A percentile compares a stretch with the other conserved stretches of the same genome.
Evolutionary conservation across 352 stramenopile species (phyloP).

Genomic region (Pythium inflatum): DNA sequence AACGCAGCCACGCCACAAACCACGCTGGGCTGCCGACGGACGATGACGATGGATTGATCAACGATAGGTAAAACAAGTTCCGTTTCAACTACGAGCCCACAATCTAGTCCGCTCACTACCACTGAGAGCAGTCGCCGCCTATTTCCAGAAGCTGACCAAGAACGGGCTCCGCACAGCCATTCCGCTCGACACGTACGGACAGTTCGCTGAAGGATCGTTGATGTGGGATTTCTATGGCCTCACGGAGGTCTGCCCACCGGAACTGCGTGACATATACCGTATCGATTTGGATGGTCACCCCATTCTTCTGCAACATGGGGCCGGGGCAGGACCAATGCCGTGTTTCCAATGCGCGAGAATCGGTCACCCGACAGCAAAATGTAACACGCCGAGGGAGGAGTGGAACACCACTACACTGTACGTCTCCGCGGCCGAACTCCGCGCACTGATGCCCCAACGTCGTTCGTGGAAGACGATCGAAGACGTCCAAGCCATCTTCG

Average conservation of each 20-base stretch:
- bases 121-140: background rate
- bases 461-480: background rate
- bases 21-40: background rate
- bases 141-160: background rate
- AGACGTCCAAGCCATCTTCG: background rate
- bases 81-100: no score
- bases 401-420: constrained; percentile 4
- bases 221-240: constrained; percentile 15
- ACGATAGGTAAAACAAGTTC: constrained; percentile 22
- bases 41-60: background rate
- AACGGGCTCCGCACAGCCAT: constrained; percentile 1
- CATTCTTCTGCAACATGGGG: constrained; percentile 7
- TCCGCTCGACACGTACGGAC: constrained; percentile 21
- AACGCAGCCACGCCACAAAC: constrained; percentile 2
- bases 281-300: constrained; percentile 8
- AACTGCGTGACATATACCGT: constrained; percentile 1
- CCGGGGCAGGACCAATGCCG: background rate
- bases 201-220: constrained; percentile 10
- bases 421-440: background rate
- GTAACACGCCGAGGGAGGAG: background rate
- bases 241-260: background rate
- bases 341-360: constrained; percentile 17
- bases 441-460: background rate
- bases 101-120: no score
- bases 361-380: constrained; percentile 3